Base-by-base conservation (phyloP, 148 eudicot genomes). In the Bassia scoparia region DNA sequence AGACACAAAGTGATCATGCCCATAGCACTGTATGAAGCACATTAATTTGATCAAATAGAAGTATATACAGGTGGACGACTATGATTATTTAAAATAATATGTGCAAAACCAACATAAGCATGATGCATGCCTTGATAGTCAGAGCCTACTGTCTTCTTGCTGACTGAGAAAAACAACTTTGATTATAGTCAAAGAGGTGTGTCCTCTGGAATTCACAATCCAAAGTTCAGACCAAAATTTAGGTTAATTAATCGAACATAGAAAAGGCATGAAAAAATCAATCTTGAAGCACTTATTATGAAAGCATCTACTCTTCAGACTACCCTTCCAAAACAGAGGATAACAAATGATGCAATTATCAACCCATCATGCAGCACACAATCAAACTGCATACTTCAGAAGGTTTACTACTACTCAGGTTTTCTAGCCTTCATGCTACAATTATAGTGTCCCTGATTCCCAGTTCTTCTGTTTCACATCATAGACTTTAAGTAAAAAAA, bases 1-100 rank as follows among this genome's bases (percentile, higher is more conserved):
- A 75, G 99, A 91, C 81, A 95, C 78, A 90, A n/a, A 76, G 92
- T 87, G 75, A 91, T 83, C 54, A 61, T 74, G 69, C 99, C 99
- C 86, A 92, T 88, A 50, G 90, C 99, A 81, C 99, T 95, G 90
- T 64, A 76, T 63, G 65, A 53, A 67, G 38, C 55, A 29, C 72
- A 27, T 56, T 16, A 41, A 16, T 79, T 41, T 64, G 75, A 75
- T 56, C n/a, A 64, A 58, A 56, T 18, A 31, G 55, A 34, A 31
- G 30, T 14, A 26, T 2, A 18, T 38, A 23, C 15, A 75, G 49
- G 66, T 29, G 35, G 7, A 34, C 10, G 61, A 56, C 18, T 20
- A 46, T 35, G 49, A 61, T 35, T n/a, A n/a, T n/a, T n/a, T n/a
- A n/a, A n/a, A n/a, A n/a, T 60, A 43, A 58, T 49, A 23, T 20